Evolutionary conservation across 305 asterid genomes (phyloP).

Genomic region (Solanum chacoense): DNA sequence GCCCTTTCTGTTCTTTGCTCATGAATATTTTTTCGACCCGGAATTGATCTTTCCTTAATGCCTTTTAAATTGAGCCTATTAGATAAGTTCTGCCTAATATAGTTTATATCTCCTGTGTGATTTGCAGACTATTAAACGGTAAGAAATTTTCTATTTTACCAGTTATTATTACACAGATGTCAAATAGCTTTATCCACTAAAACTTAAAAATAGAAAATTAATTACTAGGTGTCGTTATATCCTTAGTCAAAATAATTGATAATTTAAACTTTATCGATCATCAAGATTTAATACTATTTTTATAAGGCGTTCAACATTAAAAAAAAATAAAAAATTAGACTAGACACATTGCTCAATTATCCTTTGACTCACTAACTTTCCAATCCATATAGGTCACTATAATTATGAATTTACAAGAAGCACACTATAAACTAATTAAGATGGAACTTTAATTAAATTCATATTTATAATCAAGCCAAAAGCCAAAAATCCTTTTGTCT

Average conservation of each 20-base stretch:
- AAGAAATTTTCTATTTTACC: too few species aligned
- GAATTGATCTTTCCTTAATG: neutral
- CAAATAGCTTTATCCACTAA: neutral
- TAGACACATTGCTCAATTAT: neutral
- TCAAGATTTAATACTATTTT: too few species aligned
- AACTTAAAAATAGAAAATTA: neutral
- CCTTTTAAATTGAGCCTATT: too few species aligned
- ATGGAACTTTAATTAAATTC: neutral
- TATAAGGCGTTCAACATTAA: neutral
- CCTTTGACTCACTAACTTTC: neutral
- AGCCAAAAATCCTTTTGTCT: constrained; percentile 72
- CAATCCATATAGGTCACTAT: neutral
- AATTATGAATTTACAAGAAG: neutral
- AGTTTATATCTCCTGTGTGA: too few species aligned
- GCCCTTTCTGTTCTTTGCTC: neutral
- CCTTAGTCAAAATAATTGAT: neutral
- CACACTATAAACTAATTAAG: neutral
- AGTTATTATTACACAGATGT: neutral
- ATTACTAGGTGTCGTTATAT: neutral
- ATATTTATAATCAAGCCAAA: constrained; percentile 25
- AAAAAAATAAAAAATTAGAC: neutral
- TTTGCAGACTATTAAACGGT: too few species aligned
- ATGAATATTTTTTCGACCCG: too few species aligned
- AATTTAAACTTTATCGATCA: neutral
- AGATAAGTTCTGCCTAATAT: too few species aligned